These are phyloP conservation scores for Syzygium aqueum DNA, from an alignment of 345 rosid species.

Conservation along the genomic window DNA sequence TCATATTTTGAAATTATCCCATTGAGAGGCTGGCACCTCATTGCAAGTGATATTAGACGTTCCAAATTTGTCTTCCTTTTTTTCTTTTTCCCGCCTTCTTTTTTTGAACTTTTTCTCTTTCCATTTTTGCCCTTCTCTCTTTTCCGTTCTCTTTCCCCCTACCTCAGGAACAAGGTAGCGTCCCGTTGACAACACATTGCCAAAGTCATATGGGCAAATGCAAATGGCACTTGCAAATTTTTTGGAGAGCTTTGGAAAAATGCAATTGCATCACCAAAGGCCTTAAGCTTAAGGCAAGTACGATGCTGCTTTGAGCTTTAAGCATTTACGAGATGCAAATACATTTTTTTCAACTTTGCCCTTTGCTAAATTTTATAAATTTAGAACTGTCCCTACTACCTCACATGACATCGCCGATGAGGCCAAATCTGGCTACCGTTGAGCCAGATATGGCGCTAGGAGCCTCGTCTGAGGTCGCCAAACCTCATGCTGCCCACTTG, in stretches of 20 bases:
- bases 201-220: too few species aligned
- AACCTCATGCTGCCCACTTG: too few species aligned
- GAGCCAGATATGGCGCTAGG: rapidly evolving
- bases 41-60: too few species aligned
- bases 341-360: background rate
- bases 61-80: background rate
- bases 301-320: background rate
- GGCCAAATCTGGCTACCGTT: rapidly evolving
- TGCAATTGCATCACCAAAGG: background rate
- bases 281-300: background rate
- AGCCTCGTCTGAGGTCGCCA: background rate
- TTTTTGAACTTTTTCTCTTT: background rate
- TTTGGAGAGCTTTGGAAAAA: too few species aligned
- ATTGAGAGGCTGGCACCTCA: too few species aligned
- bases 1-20: background rate
- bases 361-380: too few species aligned
- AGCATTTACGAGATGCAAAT: too few species aligned
- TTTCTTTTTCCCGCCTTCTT: background rate
- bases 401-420: rapidly evolving
- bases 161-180: too few species aligned
- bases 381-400: rapidly evolving
- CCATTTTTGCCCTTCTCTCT: background rate
- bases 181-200: too few species aligned
- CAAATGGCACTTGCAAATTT: too few species aligned
- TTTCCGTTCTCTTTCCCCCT: background rate